Evolutionary conservation across 768 basidiomycete species (phyloP), one percentile per base, ranked within the genome.

Genomic region (Coprinellus micaceus): DNA sequence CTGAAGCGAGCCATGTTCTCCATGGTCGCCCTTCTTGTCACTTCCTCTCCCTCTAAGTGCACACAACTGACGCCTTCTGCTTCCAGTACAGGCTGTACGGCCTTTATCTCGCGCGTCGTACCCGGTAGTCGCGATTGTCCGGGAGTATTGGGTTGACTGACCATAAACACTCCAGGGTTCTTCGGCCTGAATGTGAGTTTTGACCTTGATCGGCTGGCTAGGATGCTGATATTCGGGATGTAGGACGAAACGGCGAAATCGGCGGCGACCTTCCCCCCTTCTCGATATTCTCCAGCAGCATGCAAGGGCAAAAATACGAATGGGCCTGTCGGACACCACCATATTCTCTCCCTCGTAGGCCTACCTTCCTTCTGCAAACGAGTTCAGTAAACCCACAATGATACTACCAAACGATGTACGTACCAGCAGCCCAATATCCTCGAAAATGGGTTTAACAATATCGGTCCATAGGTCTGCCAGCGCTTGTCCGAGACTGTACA

Each of bases 141-240:
- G 2, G 48, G 40, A 1, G 54, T 51, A 7, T 52, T 22, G 22
- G 56, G 52, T 28, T 59, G 53, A 22, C 61, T 59, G n/a, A 57
- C 39, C 22, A 60, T 6, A 10, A 57, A 33, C 10, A 57, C 40
- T 6, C 54, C 48, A 39, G 36, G 4, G 26, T 24, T 25, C 13
- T 29, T 25, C 10, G 12, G 15, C 12, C 15, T 24, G 19, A 19
- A 17, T 10, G 13, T 39, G 15, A 53, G 52, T n/a, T n/a, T n/a
- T n/a, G n/a, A n/a, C n/a, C n/a, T n/a, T n/a, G n/a, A n/a, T n/a
- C n/a, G n/a, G n/a, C n/a, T n/a, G n/a, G n/a, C n/a, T n/a, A n/a
- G n/a, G 17, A 22, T 15, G 19, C 29, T 40, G 33, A 53, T 3
- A 12, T 33, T 41, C 13, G 52, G 52, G 13, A 19, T 53, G 52